Evolutionary conservation across 2,329 filamentous ascomycete species (phyloP), one percentile per base, ranked within the genome.

Genomic region (Karstenula rhodostoma): DNA sequence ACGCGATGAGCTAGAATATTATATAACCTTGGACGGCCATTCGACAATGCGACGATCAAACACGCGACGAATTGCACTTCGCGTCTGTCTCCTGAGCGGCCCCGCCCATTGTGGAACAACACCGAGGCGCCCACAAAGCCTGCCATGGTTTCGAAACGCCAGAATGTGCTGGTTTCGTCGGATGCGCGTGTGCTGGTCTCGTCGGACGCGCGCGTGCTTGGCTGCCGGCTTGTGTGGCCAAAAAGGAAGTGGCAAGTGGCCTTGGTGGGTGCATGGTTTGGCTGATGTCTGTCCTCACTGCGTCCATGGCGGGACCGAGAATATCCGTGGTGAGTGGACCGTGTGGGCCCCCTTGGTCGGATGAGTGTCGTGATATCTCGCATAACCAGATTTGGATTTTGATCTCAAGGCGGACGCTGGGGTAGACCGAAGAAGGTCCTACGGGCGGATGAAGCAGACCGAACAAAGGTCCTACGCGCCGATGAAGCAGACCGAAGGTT

Each of bases 341-440:
- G n/a, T n/a, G 27, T 4, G 10, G 44, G 19, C 13, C 5, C 5
- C 12, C 2, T 49, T 33, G 15, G 2, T 49, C 33, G 13, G 33
- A 40, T 29, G 19, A 15, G 22, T 12, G 25, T 12, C 15, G 10
- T 12, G 13, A 22, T 12, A 32, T 22, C 3, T 33, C n/a, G 12
- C 33, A 13, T 19, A 22, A 23, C 32, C 37, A 8, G 27, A 22
- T 10, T 27, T 35, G 23, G 13, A 8, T 48, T 37, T 8, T 42
- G 64, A 23, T 35, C 7, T 10, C 46, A 78, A 75, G 74, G 65
- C 61, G 32, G n/a, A 63, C 4, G 37, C 48, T 5, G 65, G 67
- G 50, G 70, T 63, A 51, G 71, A 66, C 61, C 67, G 70, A 59
- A 60, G 25, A 77, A 76, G 58, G 76, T 76, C 59, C 77, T 76